phyloP scores from a whole-genome alignment of 768 basidiomycete species.

The Boletus edulis region DNA sequence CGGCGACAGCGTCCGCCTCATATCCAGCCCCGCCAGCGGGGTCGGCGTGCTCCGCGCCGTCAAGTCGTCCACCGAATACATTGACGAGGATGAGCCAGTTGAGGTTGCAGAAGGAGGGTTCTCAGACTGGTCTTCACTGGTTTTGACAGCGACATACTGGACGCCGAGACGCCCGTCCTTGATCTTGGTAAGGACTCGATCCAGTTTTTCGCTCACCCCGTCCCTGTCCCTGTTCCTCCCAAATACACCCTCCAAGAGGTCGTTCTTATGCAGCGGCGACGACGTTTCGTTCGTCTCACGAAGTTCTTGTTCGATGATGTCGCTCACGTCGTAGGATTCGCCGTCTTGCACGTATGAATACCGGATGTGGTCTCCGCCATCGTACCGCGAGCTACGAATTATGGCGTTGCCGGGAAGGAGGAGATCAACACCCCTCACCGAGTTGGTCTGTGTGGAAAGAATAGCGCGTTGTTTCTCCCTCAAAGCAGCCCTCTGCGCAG shows the following conservation, averaged over 20 bases:
- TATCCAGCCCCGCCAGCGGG: slow-evolving; percentile 14
- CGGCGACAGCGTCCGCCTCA: slow-evolving; percentile 23
- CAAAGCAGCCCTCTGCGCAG: slow-evolving; percentile 84
- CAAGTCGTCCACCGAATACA: slow-evolving; percentile 54
- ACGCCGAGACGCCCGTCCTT: slow-evolving; percentile 54
- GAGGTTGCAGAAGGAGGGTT: slow-evolving; percentile 28
- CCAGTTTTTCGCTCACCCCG: slow-evolving; percentile 64
- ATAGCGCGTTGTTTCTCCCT: slow-evolving; percentile 85
- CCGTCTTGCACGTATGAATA: slow-evolving; percentile 97
- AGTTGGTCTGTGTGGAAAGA: slow-evolving; percentile 81
- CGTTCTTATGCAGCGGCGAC: slow-evolving; percentile 38
- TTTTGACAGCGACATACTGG: slow-evolving; percentile 18
- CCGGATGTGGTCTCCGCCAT: slow-evolving; percentile 69
- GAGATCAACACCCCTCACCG: slow-evolving; percentile 85
- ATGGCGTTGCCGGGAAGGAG: slow-evolving; percentile 81
- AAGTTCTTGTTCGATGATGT: slow-evolving; percentile 90
- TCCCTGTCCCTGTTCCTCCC: slow-evolving; percentile 59
- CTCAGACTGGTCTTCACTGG: slow-evolving; percentile 17
- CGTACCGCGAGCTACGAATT: slow-evolving; percentile 79
- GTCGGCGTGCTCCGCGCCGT: slow-evolving; percentile 27
- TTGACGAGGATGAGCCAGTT: slow-evolving; percentile 41
- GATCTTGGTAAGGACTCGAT: slow-evolving; percentile 74
- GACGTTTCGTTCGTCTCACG: slow-evolving; percentile 43
- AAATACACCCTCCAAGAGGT: slow-evolving; percentile 67
- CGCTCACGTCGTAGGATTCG: slow-evolving; percentile 89